Conservation (phyloP, 768 basidiomycete genomes). For the Leccinum arenicola region DNA sequence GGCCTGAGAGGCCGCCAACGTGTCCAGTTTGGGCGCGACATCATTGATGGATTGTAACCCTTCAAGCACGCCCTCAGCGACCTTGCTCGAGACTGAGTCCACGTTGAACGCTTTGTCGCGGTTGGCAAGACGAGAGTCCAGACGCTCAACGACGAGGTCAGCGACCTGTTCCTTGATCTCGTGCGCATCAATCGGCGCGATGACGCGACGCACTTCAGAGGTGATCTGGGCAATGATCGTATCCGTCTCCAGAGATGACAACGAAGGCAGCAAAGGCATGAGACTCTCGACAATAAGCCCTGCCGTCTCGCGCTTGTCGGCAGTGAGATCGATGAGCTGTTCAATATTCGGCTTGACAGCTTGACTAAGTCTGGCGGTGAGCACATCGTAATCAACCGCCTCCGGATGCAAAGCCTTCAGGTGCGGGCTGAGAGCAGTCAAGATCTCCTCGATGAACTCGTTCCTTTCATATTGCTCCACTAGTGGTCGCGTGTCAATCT, state of each 20-base stretch:
- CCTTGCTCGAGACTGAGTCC: conserved; percentile 53
- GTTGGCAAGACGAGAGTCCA: conserved; percentile 77
- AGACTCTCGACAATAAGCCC: conserved; percentile 74
- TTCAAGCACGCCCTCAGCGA: conserved; percentile 51
- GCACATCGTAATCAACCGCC: conserved; percentile 71
- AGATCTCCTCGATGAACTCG: conserved; percentile 57
- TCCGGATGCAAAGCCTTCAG: conserved; percentile 61
- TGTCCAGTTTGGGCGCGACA: conserved; percentile 39
- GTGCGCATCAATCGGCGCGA: conserved; percentile 77
- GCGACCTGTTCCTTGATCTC: conserved; percentile 89
- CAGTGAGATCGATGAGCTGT: conserved; percentile 84
- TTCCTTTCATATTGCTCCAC: conserved; percentile 50
- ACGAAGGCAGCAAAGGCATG: conserved; percentile 56
- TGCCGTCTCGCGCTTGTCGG: conserved; percentile 86
- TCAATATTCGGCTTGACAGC: conserved; percentile 88
- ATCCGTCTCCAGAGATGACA: conserved; percentile 48
- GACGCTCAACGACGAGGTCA: conserved; percentile 81
- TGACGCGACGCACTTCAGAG: conserved; percentile 65
- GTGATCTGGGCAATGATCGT: conserved; percentile 58
- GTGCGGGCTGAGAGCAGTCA: conserved; percentile 55
- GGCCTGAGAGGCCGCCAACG: conserved; percentile 42
- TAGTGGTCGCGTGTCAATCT: conserved; percentile 34
- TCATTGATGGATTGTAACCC: conserved; percentile 41
- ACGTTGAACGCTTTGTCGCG: conserved; percentile 70
- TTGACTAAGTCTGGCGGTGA: conserved; percentile 66